Base-by-base conservation (phyloP, 352 stramenopile genomes). In the Saprolegnia parasitica region DNA sequence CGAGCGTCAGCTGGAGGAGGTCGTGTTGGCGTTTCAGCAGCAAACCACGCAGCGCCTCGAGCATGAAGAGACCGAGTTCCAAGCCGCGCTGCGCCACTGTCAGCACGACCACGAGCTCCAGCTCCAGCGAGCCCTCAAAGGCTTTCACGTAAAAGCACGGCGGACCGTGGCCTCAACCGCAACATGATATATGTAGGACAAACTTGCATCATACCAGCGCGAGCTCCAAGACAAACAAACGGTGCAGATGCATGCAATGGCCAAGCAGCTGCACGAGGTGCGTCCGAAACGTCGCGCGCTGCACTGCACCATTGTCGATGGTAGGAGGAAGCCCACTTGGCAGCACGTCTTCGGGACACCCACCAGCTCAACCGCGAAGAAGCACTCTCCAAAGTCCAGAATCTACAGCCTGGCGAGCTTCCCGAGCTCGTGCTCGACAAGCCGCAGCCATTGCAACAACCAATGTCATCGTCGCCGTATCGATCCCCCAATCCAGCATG, bases 1-100 rank as follows among this genome's bases (percentile, higher is more conserved):
- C 56, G 84, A 91, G 40, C 77, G 77, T 21, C 79, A 86, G 45
- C 9, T 93, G 10, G 84, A 89, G 5, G 83, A 93, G 6, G 66
- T 90, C 0, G 67, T 83, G 10, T 78, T 76, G 15, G 80, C 89
- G 23, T 74, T 91, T 10, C 81, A 92, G 55, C 76, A 77, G 40
- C 77, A 81, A 67, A 86, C 81, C 39, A 74, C 78, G 45, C 62
- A 77, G 6, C 80, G 84, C 1, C 64, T 89, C 47, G 77, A 90
- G 62, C 81, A 89, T 40, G 84, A 92, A 71, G 81, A 89, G 42
- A 21, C 73, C 78, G 9, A 35, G 79, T 35, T 76, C 73, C 5
- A 50, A 49, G 39, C 35, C 15, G 55, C 60, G 0, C 26, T 73
- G 61, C 13, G 45, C 6, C 57, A 73, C 32, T 73, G 56, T n/a